Conservation (phyloP, 2,329 filamentous ascomycete genomes). For the Tolypocladium nubicola region DNA sequence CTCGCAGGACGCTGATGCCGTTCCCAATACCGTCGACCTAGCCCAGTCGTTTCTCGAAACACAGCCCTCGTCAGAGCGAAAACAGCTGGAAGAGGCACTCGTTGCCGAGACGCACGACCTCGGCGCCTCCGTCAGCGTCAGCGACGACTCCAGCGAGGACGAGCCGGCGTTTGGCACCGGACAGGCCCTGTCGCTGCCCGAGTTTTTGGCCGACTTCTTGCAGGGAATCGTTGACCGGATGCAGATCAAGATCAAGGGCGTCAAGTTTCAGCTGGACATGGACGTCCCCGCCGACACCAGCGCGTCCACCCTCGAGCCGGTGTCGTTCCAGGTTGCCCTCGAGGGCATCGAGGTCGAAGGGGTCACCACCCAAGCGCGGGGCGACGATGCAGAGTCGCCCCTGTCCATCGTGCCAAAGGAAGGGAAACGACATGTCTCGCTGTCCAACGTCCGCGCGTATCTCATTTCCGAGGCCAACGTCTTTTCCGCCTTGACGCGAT, state of each 20-base stretch:
- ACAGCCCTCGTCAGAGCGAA: slow-evolving; percentile 54
- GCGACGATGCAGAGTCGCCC: slow-evolving; percentile 11
- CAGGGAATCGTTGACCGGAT: slow-evolving; percentile 65
- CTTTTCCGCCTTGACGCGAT: slow-evolving; percentile 49
- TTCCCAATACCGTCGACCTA: slow-evolving; percentile 63
- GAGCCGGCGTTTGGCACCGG: slow-evolving; percentile 57
- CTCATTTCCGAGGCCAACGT: slow-evolving; percentile 58
- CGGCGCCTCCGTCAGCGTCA: slow-evolving; percentile 48
- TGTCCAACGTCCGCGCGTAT: slow-evolving; percentile 53
- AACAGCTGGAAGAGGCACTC: slow-evolving; percentile 58
- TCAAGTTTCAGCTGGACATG: slow-evolving; percentile 57
- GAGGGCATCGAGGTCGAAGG: slow-evolving; percentile 58
- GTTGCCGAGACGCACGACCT: slow-evolving; percentile 52
- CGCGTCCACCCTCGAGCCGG: slow-evolving; percentile 36
- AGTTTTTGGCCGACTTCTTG: slow-evolving; percentile 60
- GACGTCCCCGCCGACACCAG: slow-evolving; percentile 40
- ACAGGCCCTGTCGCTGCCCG: slow-evolving; percentile 56
- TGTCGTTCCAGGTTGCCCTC: slow-evolving; percentile 56
- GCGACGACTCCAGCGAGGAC: slow-evolving; percentile 53
- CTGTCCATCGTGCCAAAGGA: slow-evolving; percentile 38
- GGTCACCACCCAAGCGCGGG: slow-evolving; percentile 34
- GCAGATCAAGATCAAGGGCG: slow-evolving; percentile 53
- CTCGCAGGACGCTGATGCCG: slow-evolving; percentile 21
- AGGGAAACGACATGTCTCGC: slow-evolving; percentile 53
- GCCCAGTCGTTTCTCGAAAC: slow-evolving; percentile 70